phyloP scores from a whole-genome alignment of 495 filamentous ascomycete genomes.

The Halenospora varia region DNA sequence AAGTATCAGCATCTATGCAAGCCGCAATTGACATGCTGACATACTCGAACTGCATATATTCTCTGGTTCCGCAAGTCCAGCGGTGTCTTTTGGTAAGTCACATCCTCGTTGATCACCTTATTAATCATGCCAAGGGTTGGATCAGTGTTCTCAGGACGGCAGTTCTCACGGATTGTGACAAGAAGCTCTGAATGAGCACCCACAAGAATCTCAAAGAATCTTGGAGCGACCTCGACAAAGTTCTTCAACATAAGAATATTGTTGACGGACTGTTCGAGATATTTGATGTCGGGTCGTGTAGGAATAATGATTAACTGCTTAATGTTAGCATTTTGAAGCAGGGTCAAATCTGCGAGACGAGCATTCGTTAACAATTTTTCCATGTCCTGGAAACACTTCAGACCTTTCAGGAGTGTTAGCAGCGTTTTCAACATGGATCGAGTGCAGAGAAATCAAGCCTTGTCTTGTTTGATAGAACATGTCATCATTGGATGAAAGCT shows the following conservation, averaged over 20 bases:
- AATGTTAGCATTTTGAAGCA: conserved; percentile 15
- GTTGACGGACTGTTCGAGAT: conserved; percentile 77
- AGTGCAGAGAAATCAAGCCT: conserved; percentile 31
- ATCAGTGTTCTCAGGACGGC: conserved; percentile 53
- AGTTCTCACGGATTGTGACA: conserved; percentile 62
- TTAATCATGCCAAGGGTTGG: conserved; percentile 62
- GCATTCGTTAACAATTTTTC: conserved; percentile 64
- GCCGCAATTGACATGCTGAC: background rate
- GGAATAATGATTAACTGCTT: conserved; percentile 48
- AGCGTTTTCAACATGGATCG: background rate
- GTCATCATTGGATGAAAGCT: conserved; percentile 77
- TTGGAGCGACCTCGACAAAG: conserved; percentile 63
- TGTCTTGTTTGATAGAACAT: conserved; percentile 78
- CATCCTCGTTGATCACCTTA: conserved; percentile 74
- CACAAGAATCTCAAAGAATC: conserved; percentile 63
- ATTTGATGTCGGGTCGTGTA: conserved; percentile 57
- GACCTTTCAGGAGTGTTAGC: conserved; percentile 38
- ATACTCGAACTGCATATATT: conserved; percentile 85
- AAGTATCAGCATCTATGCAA: background rate
- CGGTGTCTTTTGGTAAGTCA: conserved; percentile 70
- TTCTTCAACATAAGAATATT: conserved; percentile 84
- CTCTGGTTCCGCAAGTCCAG: conserved; percentile 88
- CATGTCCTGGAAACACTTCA: conserved; percentile 70
- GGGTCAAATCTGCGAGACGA: conserved; percentile 11
- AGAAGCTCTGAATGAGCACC: conserved; percentile 64